Percentiles rank a stretch among this genome's conserved stretches.
Conservation (phyloP, 371 early-diverging fungal genomes). For the Actinomortierella wolfii region DNA sequence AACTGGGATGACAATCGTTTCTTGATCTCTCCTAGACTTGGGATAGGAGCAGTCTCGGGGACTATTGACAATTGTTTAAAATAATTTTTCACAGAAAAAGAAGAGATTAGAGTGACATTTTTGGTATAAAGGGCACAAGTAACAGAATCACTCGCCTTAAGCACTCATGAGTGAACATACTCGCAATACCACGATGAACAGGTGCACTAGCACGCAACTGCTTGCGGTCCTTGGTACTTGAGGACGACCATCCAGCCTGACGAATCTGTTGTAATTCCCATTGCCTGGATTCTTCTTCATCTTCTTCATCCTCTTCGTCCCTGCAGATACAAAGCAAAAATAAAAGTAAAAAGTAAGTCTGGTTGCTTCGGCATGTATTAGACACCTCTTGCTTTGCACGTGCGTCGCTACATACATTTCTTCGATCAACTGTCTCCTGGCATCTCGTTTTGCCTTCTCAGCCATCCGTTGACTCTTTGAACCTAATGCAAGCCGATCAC, state of each 20-base stretch:
- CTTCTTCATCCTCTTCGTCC: constrained; percentile 54
- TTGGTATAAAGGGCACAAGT: too few species aligned
- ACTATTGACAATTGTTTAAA: constrained; percentile 42
- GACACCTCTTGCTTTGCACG: neutral
- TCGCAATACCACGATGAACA: constrained; percentile 31
- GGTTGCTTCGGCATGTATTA: neutral
- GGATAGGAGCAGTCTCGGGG: constrained; percentile 55
- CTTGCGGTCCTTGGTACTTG: constrained; percentile 28
- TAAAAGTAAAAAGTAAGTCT: neutral
- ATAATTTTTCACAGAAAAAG: too few species aligned
- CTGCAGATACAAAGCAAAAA: constrained; percentile 6
- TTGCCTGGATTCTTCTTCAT: constrained; percentile 64
- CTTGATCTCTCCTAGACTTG: constrained; percentile 54
- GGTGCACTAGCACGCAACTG: constrained; percentile 34
- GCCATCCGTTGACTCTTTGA: constrained; percentile 26
- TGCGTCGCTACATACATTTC: constrained; percentile 59
- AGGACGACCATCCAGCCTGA: constrained; percentile 54
- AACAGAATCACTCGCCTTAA: too few species aligned
- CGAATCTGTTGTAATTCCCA: constrained; percentile 75
- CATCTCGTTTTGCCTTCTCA: constrained; percentile 50
- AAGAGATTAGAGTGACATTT: neutral
- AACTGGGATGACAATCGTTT: constrained; percentile 46
- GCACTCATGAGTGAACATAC: constrained; percentile 19
- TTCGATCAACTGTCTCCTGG: constrained; percentile 59
- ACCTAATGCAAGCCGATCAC: constrained; percentile 35